Conservation (phyloP, 768 basidiomycete genomes). For the Asterophora lycoperdoides region DNA sequence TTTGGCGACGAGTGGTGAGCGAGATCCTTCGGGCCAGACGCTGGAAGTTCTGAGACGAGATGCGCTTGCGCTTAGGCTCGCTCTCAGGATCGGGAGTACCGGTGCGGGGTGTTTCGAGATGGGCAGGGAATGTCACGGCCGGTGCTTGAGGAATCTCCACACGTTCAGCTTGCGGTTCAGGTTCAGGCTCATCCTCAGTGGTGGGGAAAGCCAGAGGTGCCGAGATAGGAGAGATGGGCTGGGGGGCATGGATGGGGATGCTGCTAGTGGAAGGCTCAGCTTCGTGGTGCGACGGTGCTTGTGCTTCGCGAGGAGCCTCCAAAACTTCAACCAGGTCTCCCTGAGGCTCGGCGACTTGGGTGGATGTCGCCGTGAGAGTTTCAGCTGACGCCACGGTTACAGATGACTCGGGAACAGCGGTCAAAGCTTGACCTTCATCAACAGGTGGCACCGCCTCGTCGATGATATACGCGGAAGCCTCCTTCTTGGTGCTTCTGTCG, state of each 20-base stretch:
- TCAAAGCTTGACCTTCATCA: constrained; percentile 1
- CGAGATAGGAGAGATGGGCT: constrained; percentile 10
- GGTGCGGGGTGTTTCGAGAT: constrained; percentile 54
- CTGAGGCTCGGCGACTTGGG: constrained; percentile 8
- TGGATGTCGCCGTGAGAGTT: neutral
- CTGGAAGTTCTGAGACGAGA: constrained; percentile 84
- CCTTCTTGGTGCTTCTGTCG: constrained; percentile 31
- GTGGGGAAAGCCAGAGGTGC: constrained; percentile 31
- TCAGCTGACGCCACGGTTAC: constrained; percentile 8
- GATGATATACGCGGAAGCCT: constrained; percentile 42
- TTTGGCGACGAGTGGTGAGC: constrained; percentile 54
- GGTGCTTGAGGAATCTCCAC: constrained; percentile 22
- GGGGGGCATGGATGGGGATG: constrained; percentile 9
- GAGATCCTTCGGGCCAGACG: constrained; percentile 73
- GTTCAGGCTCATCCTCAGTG: constrained; percentile 22
- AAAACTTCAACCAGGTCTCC: constrained; percentile 4
- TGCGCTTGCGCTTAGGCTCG: constrained; percentile 77
- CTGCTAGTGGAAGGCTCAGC: constrained; percentile 14
- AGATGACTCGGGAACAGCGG: constrained; percentile 4
- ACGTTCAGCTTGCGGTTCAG: constrained; percentile 19
- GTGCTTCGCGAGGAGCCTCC: neutral
- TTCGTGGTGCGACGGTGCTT: constrained; percentile 21
- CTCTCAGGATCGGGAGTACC: constrained; percentile 70
- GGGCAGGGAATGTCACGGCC: constrained; percentile 66
- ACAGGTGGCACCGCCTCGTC: constrained; percentile 26